phyloP scores from a whole-genome alignment of 305 asterid genomes.

The Fraxinus sp. region DNA sequence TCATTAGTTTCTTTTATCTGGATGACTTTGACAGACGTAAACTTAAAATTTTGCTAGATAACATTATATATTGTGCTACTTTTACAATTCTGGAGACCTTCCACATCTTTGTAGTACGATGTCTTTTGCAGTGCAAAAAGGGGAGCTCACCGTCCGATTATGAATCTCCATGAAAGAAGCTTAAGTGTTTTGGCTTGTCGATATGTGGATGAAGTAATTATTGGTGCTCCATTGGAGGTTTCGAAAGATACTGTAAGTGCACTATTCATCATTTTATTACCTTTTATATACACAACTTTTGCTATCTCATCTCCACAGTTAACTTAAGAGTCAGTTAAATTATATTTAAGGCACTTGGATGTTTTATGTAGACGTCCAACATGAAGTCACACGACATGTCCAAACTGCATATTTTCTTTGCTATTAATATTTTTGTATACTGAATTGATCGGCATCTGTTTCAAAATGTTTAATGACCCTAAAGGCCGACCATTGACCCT shows the following conservation, averaged over 20 bases:
- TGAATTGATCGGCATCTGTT: neutral
- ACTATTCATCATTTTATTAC: constrained; percentile 10
- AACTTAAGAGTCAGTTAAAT: constrained; percentile 3
- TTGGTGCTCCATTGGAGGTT: constrained; percentile 91
- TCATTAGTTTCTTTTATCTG: neutral
- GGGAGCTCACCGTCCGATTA: constrained; percentile 91
- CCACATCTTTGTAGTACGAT: constrained; percentile 20
- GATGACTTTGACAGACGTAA: constrained; percentile 7
- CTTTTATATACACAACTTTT: constrained; percentile 12
- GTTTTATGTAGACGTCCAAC: neutral
- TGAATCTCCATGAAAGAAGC: constrained; percentile 96
- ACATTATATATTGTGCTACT: neutral
- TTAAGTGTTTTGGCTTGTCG: constrained; percentile 91
- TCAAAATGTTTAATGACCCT: neutral
- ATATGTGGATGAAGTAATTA: constrained; percentile 84
- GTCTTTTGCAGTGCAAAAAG: constrained; percentile 63
- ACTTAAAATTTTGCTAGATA: neutral
- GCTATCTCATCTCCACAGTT: neutral
- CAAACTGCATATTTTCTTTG: neutral
- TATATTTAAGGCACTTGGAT: neutral
- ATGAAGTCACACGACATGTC: neutral
- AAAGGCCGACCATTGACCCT: neutral
- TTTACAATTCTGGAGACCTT: constrained; percentile 16
- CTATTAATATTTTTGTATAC: neutral
- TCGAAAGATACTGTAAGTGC: constrained; percentile 76